Conservation (phyloP, 1,284 basidiomycete species). For the Cystobasidium sp. region DNA sequence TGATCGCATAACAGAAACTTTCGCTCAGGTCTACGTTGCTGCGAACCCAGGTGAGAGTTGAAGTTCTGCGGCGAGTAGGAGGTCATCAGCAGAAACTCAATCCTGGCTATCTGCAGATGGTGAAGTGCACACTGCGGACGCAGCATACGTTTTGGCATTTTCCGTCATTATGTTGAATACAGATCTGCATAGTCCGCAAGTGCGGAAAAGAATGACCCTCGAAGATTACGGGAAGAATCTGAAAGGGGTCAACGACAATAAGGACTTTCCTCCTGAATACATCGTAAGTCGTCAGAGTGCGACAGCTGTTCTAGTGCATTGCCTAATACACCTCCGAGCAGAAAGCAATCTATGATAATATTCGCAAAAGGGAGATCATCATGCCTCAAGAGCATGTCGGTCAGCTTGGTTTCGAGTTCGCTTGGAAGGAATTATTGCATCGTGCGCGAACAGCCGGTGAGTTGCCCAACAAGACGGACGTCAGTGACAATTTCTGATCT, state of each 20-base stretch:
- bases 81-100: not conserved
- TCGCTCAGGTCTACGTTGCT: conserved; percentile 88
- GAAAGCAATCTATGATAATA: conserved; percentile 90
- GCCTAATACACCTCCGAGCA: conserved; percentile 54
- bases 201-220: conserved; percentile 90
- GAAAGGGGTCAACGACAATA: conserved; percentile 86
- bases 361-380: conserved; percentile 91
- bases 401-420: conserved; percentile 96
- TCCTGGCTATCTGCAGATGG: conserved; percentile 58
- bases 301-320: not conserved
- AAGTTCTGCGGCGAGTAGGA: conserved; percentile 4
- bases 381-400: conserved; percentile 98
- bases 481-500: conserved; percentile 33
- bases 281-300: conserved; percentile 64
- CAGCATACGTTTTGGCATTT: conserved; percentile 91
- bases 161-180: conserved; percentile 99
- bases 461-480: conserved; percentile 48
- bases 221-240: conserved; percentile 94
- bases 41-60: conserved; percentile 63
- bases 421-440: conserved; percentile 93
- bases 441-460: conserved; percentile 78
- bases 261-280: conserved; percentile 83
- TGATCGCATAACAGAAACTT: conserved; percentile 89
- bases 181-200: conserved; percentile 94
- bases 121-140: conserved; percentile 88